Percentiles rank a stretch among this genome's conserved stretches.
These are phyloP conservation scores for Phytophthora pisi DNA, from an alignment of 352 stramenopile species.

Conservation along the genomic window DNA sequence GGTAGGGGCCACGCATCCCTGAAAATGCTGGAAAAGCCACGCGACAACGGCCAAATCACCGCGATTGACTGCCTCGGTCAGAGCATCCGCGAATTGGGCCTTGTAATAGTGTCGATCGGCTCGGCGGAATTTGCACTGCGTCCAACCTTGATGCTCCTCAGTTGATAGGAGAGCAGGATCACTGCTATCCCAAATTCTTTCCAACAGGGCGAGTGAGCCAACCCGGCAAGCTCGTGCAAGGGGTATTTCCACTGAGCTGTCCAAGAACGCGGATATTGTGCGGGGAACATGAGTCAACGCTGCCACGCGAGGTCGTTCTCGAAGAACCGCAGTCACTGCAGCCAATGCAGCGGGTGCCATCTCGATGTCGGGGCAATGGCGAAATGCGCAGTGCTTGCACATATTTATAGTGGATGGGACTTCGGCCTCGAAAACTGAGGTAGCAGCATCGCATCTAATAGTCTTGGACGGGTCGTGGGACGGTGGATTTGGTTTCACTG, in stretches of 20 bases:
- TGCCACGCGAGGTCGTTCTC: constrained; percentile 9
- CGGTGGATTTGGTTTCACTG: not conserved
- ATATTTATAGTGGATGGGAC: constrained; percentile 16
- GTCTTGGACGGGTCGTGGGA: not conserved
- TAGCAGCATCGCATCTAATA: constrained; percentile 2
- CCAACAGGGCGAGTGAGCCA: constrained; percentile 17
- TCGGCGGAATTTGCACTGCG: constrained; percentile 21
- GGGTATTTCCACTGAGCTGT: constrained; percentile 27
- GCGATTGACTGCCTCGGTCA: constrained; percentile 12
- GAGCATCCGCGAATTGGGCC: constrained; percentile 13
- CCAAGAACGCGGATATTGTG: constrained; percentile 22
- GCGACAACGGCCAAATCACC: constrained; percentile 16
- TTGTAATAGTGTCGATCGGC: constrained; percentile 27
- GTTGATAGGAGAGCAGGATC: constrained; percentile 10
- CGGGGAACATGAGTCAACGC: constrained; percentile 13
- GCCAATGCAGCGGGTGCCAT: constrained; percentile 19
- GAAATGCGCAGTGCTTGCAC: not conserved
- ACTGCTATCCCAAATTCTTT: constrained; percentile 30
- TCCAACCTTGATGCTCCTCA: constrained; percentile 13
- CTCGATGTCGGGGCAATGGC: not conserved
- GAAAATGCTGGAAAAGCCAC: constrained; percentile 35
- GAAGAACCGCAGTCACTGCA: constrained; percentile 20
- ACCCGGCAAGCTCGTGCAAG: constrained; percentile 22
- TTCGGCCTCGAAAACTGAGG: not conserved
- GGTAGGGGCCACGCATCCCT: constrained; percentile 8